Evolutionary conservation across 164 flowering plant genomes (phyloP), one percentile per base, ranked within the genome.

Genomic region (Vitis amurensis): DNA sequence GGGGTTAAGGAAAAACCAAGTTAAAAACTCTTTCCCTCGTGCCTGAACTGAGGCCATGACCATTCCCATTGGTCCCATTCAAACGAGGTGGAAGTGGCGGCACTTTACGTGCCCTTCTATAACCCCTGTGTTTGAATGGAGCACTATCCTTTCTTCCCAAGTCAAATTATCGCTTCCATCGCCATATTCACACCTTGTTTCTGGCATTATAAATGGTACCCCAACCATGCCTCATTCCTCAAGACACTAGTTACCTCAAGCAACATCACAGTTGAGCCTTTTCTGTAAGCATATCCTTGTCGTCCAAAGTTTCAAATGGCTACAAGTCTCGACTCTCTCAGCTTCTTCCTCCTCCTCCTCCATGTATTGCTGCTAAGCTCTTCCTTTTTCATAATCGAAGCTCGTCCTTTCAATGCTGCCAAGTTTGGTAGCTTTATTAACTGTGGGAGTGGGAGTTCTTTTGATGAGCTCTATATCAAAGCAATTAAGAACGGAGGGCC

Each of bases 401-500:
- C 74, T 50, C 78, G 78, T 71, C 74, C 74, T 55, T 61, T 75
- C 15, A 31, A 56, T 15, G 47, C 15, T 55, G 67, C 8, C 15
- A 15, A 14, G 9, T 47, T 52, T 0, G 29, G 48, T 4, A 17
- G 9, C 3, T 19, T 51, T 51, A 29, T 58, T n/a, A 29, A n/a
- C 63, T 9, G 23, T 59, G 64, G 62, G 62, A 17, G 64, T 13
- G 66, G 49, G 17, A 9, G 55, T 48, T 51, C 64, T 27, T 63
- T 76, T 9, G 52, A 61, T 14, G 76, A 58, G 23, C 63, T 67
- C 12, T 37, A 51, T n/a, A 11, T 67, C 3, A 56, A 11, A 17
- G 71, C 76, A 7, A 67, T 67, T 1, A 73, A 23, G 68, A 16
- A 59, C 68, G 73, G 73, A 55, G 73, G 73, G 2, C 73, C 61